Conservation (phyloP, 1,284 basidiomycete genomes). For the Apiotrichum sp. region DNA sequence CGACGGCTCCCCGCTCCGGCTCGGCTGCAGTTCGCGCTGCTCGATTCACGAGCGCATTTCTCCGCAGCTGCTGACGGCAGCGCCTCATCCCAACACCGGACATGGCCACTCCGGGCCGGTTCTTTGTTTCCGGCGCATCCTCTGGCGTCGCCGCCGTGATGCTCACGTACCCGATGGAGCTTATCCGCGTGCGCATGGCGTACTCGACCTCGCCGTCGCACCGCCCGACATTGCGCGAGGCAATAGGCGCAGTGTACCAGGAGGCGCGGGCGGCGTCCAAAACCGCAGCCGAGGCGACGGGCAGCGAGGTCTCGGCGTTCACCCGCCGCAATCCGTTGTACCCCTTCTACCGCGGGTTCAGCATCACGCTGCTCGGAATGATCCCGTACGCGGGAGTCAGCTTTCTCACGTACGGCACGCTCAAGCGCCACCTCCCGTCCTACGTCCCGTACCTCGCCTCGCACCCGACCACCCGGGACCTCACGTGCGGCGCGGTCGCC, state of each 20-base stretch:
- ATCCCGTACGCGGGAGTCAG: constrained; percentile 95
- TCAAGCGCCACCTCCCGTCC: constrained; percentile 58
- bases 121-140: constrained; percentile 76
- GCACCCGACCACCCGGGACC: constrained; percentile 49
- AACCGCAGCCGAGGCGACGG: not conserved
- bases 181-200: constrained; percentile 92
- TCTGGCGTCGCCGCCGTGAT: constrained; percentile 80
- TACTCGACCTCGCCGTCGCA: constrained; percentile 62
- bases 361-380: constrained; percentile 84
- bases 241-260: constrained; percentile 62
- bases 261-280: constrained; percentile 51
- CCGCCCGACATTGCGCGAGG: constrained; percentile 59
- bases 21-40: no score
- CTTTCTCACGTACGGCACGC: constrained; percentile 85
- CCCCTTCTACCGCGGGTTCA: constrained; percentile 85
- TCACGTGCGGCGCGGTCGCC: constrained; percentile 81
- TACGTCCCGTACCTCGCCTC: constrained; percentile 44
- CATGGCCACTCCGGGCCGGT: constrained; percentile 69
- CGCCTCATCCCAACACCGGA: constrained; percentile 75
- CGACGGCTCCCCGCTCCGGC: no score
- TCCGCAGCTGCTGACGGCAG: constrained; percentile 23
- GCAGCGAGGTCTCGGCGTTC: constrained; percentile 36
- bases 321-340: constrained; percentile 43
- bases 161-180: constrained; percentile 89
- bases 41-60: no score